Percentiles rank a stretch among this genome's conserved stretches.
Evolutionary conservation across 2,329 filamentous ascomycete species (phyloP).

Genomic region (Cyclaneusma minus): DNA sequence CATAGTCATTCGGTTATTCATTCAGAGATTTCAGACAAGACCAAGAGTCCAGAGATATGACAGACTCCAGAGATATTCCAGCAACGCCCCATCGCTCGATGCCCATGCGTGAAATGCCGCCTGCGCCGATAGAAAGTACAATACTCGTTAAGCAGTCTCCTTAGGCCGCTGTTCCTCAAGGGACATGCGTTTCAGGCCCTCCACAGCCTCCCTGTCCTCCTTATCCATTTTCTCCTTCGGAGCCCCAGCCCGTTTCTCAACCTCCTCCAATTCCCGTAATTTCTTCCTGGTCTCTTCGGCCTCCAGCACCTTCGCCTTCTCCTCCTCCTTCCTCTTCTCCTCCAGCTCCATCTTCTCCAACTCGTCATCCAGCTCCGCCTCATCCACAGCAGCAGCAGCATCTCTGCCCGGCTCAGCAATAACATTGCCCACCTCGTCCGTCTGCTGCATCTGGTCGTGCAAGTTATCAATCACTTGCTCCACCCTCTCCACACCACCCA

Average conservation of each 20-base stretch:
- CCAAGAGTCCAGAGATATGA: too few species aligned
- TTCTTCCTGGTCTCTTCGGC: slow-evolving; percentile 27
- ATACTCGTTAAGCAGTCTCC: too few species aligned
- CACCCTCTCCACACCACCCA: slow-evolving; percentile 63
- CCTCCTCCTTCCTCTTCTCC: slow-evolving; percentile 28
- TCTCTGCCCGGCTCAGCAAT: slow-evolving; percentile 45
- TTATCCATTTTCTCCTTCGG: slow-evolving; percentile 22
- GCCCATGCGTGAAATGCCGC: too few species aligned
- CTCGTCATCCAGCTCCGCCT: slow-evolving; percentile 76
- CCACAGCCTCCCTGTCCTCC: slow-evolving; percentile 24
- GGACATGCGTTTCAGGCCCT: slow-evolving; percentile 22
- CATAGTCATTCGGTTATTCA: too few species aligned
- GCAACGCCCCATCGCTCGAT: too few species aligned
- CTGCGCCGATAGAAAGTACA: too few species aligned
- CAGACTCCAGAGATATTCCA: too few species aligned
- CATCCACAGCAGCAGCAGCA: slow-evolving; percentile 43
- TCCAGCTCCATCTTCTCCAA: slow-evolving; percentile 55
- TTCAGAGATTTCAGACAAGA: too few species aligned
- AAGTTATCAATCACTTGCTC: slow-evolving; percentile 62
- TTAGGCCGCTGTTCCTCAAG: slow-evolving; percentile 18
- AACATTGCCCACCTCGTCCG: slow-evolving; percentile 68
- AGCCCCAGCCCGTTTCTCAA: too few species aligned
- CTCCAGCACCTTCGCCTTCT: slow-evolving; percentile 28
- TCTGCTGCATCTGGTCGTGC: slow-evolving; percentile 63
- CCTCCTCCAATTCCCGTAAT: slow-evolving; percentile 32